Evolutionary conservation across 2,329 filamentous ascomycete species (phyloP), one percentile per base, ranked within the genome.

Genomic region (Coniochaeta ligniaria): DNA sequence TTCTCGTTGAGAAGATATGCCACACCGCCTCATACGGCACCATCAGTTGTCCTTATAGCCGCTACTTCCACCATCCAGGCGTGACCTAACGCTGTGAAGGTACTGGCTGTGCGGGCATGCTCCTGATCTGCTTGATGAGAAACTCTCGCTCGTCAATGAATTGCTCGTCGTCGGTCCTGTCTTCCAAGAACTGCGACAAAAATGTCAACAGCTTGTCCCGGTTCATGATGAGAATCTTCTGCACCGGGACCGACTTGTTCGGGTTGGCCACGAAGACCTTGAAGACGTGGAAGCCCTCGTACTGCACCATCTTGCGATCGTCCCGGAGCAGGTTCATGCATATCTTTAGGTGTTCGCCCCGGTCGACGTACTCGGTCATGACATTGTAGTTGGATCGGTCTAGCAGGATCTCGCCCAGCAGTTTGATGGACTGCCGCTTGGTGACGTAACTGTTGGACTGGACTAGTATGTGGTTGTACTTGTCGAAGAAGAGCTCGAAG

Each of bases 241-340:
- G 92, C 57, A 99, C 95, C 36, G 93, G 91, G 63, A 94, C 82
- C n/a, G 92, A 96, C 78, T 99, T 99, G 79, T 98, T 93, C 8
- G 95, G 95, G 73, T 99, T 99, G 62, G 95, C 95, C 59, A 98
- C 95, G 75, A 99, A 99, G 64, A 99, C 94, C 80, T 99, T 99
- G 83, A 99, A 99, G 47, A 99, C 94, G 73, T 99, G 95, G 74
- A 99, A 99, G 8, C 93, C 95, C 74, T 99, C 95, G 73, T 99
- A 99, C 75, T 98, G 95, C 63, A 99, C 95, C 93, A 99, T 99
- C 75, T 96, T 95, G 67, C 94, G 86, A 74, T 98, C 94, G 73
- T 98, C 95, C 66, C 92, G 88, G 63, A 99, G 80, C 62, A 99
- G 81, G 74, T 96, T 98, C 95, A 99, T 99, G 78, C 93, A 95